Evolutionary conservation across 2,329 filamentous ascomycete genomes (phyloP), one percentile per base, ranked within the genome.

Genomic region (Ceratocystis smalleyi): DNA sequence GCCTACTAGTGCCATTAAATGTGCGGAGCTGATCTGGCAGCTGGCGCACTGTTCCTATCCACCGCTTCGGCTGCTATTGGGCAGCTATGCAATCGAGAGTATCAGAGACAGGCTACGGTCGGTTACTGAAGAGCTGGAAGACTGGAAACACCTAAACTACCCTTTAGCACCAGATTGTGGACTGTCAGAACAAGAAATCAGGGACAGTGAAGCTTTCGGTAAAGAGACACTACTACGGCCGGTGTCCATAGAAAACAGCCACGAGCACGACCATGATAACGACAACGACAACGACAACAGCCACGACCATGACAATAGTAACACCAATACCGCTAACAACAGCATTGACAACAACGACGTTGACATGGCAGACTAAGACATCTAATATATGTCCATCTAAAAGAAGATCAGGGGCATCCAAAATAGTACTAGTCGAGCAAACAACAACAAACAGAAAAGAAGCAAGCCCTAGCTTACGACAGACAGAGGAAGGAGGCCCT

Each of bases 21-120:
- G 91, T 67, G 91, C 91, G 2, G 91, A 97, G 77, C 77, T 97
- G 65, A 86, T 96, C 5, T 97, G 94, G 94, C 86, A 96, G 77
- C 76, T 97, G 54, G 94, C 87, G 0, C 94, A 97, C 77, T 97
- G 92, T 75, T 87, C 85, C n/a, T 96, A 91, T 72, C 94, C 94
- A 61, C 94, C 94, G 0, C 73, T 97, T 68, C 78, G 94, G 43
- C 75, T 99, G 66, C 77, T 96, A n/a, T 75, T 97, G 27, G 94
- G 94, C 0, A 95, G 86, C 68, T 97, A 95, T 75, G 92, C 94
- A 1, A 92, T 97, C 45, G 92, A 99, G 74, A 96, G 91, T 73
- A 95, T 97, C 61, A 80, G 94, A 17, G 94, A 99, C 75, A 81
- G 92, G 22, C 75, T 97, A 71, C 83, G 90, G 68, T 92, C 88